A percentile compares a stretch with the other conserved stretches of the same genome.
Conservation (phyloP, 2,329 filamentous ascomycete genomes). For the Ceratocystis lukuohia region DNA sequence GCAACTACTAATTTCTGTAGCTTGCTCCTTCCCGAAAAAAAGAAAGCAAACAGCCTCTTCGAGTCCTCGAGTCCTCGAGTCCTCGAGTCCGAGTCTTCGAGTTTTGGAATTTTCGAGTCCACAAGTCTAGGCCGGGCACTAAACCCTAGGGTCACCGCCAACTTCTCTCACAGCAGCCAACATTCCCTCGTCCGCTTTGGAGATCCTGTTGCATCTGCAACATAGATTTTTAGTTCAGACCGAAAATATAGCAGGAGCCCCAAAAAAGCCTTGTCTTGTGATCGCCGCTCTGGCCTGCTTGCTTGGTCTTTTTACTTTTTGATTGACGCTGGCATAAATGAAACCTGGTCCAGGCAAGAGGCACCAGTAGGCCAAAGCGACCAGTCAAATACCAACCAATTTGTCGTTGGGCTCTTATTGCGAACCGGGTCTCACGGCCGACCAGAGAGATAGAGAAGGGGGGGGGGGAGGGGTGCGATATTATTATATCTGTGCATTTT, state of each 20-base stretch:
- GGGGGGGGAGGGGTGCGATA: neutral
- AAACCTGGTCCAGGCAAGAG: neutral
- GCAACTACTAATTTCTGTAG: neutral
- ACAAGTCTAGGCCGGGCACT: neutral
- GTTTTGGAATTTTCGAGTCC: neutral
- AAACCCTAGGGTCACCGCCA: neutral
- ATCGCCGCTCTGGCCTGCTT: conserved; percentile 1
- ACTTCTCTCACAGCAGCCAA: no score
- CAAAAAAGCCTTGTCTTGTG: conserved; percentile 2
- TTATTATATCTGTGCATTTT: neutral
- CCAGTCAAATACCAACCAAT: neutral
- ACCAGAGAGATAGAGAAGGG: neutral
- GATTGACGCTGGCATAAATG: conserved; percentile 1
- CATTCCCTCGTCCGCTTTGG: no score
- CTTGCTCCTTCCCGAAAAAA: neutral
- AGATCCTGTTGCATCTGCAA: neutral
- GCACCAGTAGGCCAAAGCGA: neutral
- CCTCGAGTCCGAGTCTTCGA: neutral
- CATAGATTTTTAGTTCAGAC: conserved; percentile 5
- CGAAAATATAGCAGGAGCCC: neutral
- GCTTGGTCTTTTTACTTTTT: neutral
- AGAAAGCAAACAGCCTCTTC: neutral
- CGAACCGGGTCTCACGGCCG: neutral
- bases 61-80: neutral
- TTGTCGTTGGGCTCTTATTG: neutral